phyloP scores from a whole-genome alignment of 805 yeast genomes.

The Isabelozyma rhagii region DNA sequence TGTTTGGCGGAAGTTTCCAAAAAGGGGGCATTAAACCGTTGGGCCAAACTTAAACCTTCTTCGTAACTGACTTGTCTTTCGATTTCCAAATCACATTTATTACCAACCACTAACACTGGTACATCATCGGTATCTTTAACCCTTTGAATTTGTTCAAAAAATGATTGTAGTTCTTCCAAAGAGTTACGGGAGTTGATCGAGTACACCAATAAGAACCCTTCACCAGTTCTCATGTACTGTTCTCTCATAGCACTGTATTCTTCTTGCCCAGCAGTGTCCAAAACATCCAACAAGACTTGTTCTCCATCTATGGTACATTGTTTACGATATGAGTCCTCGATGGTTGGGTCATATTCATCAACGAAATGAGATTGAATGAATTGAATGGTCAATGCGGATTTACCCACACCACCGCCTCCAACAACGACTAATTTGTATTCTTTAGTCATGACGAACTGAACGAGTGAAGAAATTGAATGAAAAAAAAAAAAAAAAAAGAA shows the following conservation, averaged over 20 bases:
- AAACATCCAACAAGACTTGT: slow-evolving; percentile 73
- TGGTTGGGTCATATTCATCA: slow-evolving; percentile 97
- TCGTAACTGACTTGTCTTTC: slow-evolving; percentile 72
- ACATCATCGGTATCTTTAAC: slow-evolving; percentile 73
- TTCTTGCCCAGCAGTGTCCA: slow-evolving; percentile 98
- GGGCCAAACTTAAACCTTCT: slow-evolving; percentile 63
- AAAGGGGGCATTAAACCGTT: slow-evolving; percentile 65
- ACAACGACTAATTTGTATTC: slow-evolving; percentile 94
- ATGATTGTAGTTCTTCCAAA: slow-evolving; percentile 78
- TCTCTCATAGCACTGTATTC: slow-evolving; percentile 85
- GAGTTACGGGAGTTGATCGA: slow-evolving; percentile 82
- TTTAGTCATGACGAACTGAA: slow-evolving; percentile 40
- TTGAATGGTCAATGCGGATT: slow-evolving; percentile 93
- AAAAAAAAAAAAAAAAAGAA: too few species aligned
- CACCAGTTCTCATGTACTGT: slow-evolving; percentile 94
- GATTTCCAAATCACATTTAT: slow-evolving; percentile 70
- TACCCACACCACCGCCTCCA: slow-evolving; percentile 99
- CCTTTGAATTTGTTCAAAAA: slow-evolving; percentile 71
- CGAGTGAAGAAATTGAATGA: neutral
- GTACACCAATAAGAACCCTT: slow-evolving; percentile 87
- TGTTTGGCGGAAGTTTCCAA: slow-evolving; percentile 93
- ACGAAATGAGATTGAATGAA: slow-evolving; percentile 92
- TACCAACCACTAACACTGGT: slow-evolving; percentile 79
- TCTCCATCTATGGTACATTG: slow-evolving; percentile 81
- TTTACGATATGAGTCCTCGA: slow-evolving; percentile 88